A percentile compares a stretch with the other conserved stretches of the same genome.
Evolutionary conservation across 108 stramenopile genomes (phyloP).

Genomic region (Seminavis robusta): DNA sequence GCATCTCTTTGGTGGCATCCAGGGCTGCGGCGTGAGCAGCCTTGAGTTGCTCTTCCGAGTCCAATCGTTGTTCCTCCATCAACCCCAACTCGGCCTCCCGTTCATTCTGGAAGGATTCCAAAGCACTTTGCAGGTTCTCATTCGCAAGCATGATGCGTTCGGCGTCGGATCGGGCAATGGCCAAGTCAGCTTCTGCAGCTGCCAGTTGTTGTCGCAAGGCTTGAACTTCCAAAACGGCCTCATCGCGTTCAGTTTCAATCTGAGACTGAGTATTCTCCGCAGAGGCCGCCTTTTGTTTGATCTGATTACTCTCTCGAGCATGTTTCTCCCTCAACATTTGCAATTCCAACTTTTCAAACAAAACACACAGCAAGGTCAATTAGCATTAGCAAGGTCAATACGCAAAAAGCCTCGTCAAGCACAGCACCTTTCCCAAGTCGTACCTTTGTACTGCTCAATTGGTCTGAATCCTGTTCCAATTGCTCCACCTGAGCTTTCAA

Average conservation of each 20-base stretch:
- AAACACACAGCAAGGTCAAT: not conserved
- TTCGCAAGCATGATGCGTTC: constrained; percentile 65
- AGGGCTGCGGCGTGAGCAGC: constrained; percentile 72
- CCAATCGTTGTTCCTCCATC: constrained; percentile 60
- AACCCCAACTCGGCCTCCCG: constrained; percentile 76
- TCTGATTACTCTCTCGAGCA: constrained; percentile 57
- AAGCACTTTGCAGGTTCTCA: constrained; percentile 69
- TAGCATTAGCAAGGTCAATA: not conserved
- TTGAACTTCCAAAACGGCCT: constrained; percentile 47
- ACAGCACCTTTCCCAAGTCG: no score
- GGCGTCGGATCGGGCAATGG: constrained; percentile 67
- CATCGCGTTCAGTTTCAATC: constrained; percentile 60
- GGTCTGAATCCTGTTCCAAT: constrained; percentile 49
- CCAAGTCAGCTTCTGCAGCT: constrained; percentile 70
- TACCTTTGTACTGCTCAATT: constrained; percentile 19
- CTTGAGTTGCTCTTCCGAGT: constrained; percentile 56
- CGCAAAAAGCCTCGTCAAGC: no score
- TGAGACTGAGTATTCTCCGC: constrained; percentile 36
- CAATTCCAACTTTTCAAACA: constrained; percentile 55
- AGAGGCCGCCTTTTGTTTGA: constrained; percentile 29
- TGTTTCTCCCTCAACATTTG: constrained; percentile 75
- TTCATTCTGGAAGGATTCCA: constrained; percentile 85
- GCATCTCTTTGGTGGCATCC: constrained; percentile 49
- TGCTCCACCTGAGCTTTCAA: constrained; percentile 41
- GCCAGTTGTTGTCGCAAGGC: constrained; percentile 74